These are phyloP conservation scores for Globisporangium alternatum DNA, from an alignment of 352 stramenopile genomes.

Conservation along the genomic window DNA sequence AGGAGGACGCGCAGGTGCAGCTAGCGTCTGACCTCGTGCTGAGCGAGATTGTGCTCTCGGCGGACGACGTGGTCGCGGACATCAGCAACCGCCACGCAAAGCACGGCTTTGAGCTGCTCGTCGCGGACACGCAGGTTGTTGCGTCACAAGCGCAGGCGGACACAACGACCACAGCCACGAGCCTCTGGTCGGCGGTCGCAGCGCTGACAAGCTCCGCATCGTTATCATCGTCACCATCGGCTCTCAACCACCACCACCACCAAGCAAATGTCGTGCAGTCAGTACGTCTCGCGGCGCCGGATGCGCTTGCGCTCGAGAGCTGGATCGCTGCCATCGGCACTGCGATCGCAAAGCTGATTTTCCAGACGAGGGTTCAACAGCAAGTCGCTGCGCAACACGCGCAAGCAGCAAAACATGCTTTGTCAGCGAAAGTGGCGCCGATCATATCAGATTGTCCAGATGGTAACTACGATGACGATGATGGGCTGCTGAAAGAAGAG, in stretches of 20 bases:
- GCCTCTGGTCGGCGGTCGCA: conserved; percentile 10
- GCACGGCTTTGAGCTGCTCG: conserved; percentile 51
- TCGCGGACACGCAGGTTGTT: conserved; percentile 16
- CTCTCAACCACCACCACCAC: background rate
- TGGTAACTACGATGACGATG: background rate
- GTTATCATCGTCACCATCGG: background rate
- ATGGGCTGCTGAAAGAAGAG: conserved; percentile 13
- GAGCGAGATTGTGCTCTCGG: conserved; percentile 41
- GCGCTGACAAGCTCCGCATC: background rate
- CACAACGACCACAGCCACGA: conserved; percentile 9
- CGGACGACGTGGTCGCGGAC: conserved; percentile 55
- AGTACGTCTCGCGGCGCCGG: conserved; percentile 36
- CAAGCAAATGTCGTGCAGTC: conserved; percentile 13
- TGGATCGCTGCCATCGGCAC: conserved; percentile 50
- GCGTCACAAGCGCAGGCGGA: conserved; percentile 4
- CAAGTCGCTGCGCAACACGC: conserved; percentile 6
- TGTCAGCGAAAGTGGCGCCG: conserved; percentile 13
- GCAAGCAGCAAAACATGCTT: conserved; percentile 10
- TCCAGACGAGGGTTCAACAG: conserved; percentile 25
- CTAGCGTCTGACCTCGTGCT: conserved; percentile 25
- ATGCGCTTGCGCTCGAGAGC: conserved; percentile 31
- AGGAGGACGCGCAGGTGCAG: conserved; percentile 20
- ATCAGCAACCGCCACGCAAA: conserved; percentile 43
- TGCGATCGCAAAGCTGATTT: conserved; percentile 43
- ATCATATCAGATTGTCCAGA: conserved; percentile 9